Base-by-base conservation (phyloP, 2,329 filamentous ascomycete species). In the Xylariaceae sp. region DNA sequence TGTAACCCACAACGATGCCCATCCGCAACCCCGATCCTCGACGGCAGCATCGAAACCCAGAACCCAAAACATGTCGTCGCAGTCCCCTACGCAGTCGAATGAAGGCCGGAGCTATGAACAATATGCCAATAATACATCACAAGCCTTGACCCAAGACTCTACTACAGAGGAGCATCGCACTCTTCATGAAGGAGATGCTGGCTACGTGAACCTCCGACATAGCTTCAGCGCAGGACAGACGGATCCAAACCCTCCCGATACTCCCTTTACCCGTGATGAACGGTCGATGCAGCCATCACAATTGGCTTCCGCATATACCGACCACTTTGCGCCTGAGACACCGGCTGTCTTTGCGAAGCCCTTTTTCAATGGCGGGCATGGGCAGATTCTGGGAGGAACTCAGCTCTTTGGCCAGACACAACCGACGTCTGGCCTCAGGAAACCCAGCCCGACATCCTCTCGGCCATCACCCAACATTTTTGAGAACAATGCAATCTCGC, bases 341-440 rank as follows among this genome's bases (percentile, higher is more conserved):
- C 77, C 78, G 1, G 69, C 69, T 3, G 50, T 69, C 14, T 64
- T 69, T 0, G 70, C 66, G 4, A 47, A 44, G 23, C 47, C 46
- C 27, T 52, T 54, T 37, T 19, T 54, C 12, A 34, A 44, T 20
- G 22, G 42, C 29, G 44, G 47, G 6, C 21, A 62, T 45, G 56
- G 62, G 6, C 59, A 65, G 49, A 47, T 63, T 54, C 67, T 68
- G 57, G 64, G 52, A 43, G 67, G 58, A 56, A 74, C 75, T 6
- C 77, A 82, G 56, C 64, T 82, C 7, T 82, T 82, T 52, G 70
- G 67, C 1, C 72, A 75, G 52, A 80, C 78, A 0, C 78, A 78
- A 50, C 66, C 66, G 23, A 79, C 78, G 2, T 79, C 77, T 1
- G 75, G 69, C 1, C 56, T 71, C 14, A 77, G 73, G 54, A 67